Evolutionary conservation across 2,329 filamentous ascomycete species (phyloP).

Genomic region (Rhynchosporium agropyri): DNA sequence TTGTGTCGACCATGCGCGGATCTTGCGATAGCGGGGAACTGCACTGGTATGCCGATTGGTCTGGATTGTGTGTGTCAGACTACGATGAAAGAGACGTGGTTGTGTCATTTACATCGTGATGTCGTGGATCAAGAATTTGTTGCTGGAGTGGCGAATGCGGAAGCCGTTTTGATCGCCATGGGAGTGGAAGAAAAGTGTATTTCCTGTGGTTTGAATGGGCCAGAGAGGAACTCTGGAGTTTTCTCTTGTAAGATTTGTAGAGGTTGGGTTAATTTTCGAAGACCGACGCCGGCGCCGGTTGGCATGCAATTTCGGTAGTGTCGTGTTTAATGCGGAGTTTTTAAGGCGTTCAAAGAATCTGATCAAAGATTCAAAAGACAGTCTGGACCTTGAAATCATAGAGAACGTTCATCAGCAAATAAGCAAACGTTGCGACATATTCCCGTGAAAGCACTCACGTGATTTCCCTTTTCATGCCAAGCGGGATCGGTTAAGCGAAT

Average conservation of each 20-base stretch:
- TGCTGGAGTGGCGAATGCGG: not conserved
- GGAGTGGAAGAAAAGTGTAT: not conserved
- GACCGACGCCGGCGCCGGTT: no score
- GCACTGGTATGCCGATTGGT: not conserved
- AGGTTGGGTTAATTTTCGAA: not conserved
- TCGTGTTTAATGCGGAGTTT: no score
- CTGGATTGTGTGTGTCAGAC: not conserved
- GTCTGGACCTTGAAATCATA: no score
- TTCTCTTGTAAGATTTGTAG: slow-evolving; percentile 15
- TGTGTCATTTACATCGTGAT: slow-evolving; percentile 1
- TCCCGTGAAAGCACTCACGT: not conserved
- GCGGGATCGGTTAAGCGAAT: not conserved
- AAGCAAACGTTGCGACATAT: not conserved
- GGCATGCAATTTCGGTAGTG: not conserved
- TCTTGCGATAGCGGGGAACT: not conserved
- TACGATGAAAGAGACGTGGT: not conserved
- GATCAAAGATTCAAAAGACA: no score
- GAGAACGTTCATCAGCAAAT: no score
- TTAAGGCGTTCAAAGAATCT: no score
- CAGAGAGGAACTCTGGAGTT: not conserved
- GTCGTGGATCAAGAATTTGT: not conserved
- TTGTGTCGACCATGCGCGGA: not conserved
- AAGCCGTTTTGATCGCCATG: not conserved
- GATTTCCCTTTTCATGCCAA: not conserved
- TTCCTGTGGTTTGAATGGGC: not conserved